Percentiles rank a stretch among this genome's conserved stretches.
phyloP scores from a whole-genome alignment of 495 filamentous ascomycete genomes.

The Neurospora sp. region DNA sequence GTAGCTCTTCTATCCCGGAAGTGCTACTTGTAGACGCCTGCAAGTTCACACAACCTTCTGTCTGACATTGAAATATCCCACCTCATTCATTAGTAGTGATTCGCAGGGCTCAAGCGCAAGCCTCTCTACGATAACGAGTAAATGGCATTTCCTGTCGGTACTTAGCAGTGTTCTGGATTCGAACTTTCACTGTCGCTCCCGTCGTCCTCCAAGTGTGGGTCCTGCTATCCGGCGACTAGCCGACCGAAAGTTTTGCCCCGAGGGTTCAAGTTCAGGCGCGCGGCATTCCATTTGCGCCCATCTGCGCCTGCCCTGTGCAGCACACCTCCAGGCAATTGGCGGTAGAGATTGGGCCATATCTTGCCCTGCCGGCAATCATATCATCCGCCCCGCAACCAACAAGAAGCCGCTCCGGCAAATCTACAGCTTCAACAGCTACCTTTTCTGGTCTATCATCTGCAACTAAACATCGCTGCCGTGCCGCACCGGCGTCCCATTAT shows the following conservation, averaged over 20 bases:
- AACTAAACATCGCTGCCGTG: not conserved
- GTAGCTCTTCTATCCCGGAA: not conserved
- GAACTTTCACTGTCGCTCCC: not conserved
- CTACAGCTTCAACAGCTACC: not conserved
- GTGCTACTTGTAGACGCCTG: not conserved
- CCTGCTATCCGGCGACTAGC: not conserved
- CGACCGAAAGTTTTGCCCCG: not conserved
- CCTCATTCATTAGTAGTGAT: not conserved
- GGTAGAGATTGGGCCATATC: constrained; percentile 6
- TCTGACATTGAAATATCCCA: not conserved
- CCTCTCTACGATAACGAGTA: not conserved
- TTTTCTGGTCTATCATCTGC: not conserved
- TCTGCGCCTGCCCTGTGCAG: not conserved
- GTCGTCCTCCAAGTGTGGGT: not conserved
- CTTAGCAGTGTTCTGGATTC: not conserved
- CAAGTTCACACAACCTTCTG: not conserved
- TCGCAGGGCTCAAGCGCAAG: not conserved
- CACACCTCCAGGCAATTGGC: constrained; percentile 10
- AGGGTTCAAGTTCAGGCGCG: not conserved
- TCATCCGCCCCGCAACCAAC: constrained; percentile 6
- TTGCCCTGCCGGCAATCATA: constrained; percentile 22
- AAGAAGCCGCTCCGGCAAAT: constrained; percentile 14
- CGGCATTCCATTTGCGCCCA: not conserved
- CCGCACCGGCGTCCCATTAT: not conserved
- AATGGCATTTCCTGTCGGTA: not conserved